A percentile compares a stretch with the other conserved stretches of the same genome.
These are phyloP conservation scores for Pueraria montana DNA, from an alignment of 306 rosid species.

Conservation along the genomic window DNA sequence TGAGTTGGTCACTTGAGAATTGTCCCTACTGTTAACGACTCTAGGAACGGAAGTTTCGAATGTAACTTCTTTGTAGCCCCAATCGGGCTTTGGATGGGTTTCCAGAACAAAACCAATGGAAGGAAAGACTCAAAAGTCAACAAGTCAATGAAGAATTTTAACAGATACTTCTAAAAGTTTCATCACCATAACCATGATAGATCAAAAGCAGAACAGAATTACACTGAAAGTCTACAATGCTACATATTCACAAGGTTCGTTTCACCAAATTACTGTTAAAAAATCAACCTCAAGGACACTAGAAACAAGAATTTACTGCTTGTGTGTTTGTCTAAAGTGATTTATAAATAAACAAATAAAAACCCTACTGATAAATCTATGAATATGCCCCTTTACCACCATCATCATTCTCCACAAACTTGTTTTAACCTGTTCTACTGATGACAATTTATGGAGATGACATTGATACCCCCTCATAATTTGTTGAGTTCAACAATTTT, in stretches of 20 bases:
- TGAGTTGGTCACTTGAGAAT: neutral
- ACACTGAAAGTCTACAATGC: neutral
- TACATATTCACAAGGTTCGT: neutral
- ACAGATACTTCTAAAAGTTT: neutral
- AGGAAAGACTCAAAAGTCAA: neutral
- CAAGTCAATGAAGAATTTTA: neutral
- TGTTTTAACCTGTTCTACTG: neutral
- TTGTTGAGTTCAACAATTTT: neutral
- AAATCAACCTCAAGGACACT: neutral
- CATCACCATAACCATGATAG: neutral
- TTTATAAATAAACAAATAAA: neutral
- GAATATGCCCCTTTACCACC: neutral
- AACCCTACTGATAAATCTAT: neutral
- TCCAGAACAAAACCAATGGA: neutral
- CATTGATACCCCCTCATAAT: neutral
- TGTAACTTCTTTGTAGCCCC: neutral
- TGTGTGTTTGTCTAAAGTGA: neutral
- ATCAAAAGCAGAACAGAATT: neutral
- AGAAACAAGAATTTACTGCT: neutral
- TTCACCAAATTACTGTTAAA: neutral
- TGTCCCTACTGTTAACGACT: neutral
- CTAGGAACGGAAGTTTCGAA: neutral
- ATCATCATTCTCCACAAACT: neutral
- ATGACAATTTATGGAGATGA: constrained; percentile 17
- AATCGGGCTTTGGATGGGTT: neutral